Evolutionary conservation across 2,329 filamentous ascomycete genomes (phyloP), one percentile per base, ranked within the genome.

Genomic region (Ophiostoma angusticollis): DNA sequence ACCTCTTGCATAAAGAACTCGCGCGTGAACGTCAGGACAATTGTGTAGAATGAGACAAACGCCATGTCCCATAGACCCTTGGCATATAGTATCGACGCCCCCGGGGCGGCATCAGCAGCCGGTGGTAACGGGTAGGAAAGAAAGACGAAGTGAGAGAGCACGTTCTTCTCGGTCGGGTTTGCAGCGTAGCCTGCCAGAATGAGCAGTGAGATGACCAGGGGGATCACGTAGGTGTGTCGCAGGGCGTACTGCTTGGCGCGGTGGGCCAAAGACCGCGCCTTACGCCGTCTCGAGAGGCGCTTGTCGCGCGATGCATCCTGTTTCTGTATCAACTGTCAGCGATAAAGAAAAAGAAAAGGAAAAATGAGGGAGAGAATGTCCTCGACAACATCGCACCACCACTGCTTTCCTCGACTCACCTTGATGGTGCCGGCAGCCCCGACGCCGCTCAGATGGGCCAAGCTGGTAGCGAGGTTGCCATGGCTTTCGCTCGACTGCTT

Each of bases 1-100:
- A 93, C 52, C 52, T 85, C 79, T 62, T 94, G 87, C 87, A 94
- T 95, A 62, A 93, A 71, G 59, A 94, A 94, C 59, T 96, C 87
- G 55, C 87, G 84, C 9, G 85, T 93, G 58, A 96, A 95, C 45
- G 83, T 86, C 44, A 96, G 71, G 17, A 95, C 80, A 41, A 95
- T 65, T 29, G 75, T 89, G 63, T 95, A 95, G 64, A 95, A 95
- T 43, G 67, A 64, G 39, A 95, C 84, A 52, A 96, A 89, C 31
- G 82, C 81, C 39, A 94, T 67, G 57, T 96, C 87, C 65, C 79
- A 81, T 29, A 61, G 68, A n/a, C 87, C 87, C 59, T 95, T 95
- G 58, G 80, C 86, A 62, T 94, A 96, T 54, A 87, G 82, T 14
- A 65, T 43, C 51, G 70, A 59, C 51, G 64, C 61, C 39, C 58